These are phyloP conservation scores for Tolypocladium ophioglossoides DNA, from an alignment of 2,329 filamentous ascomycete species.

Conservation along the genomic window DNA sequence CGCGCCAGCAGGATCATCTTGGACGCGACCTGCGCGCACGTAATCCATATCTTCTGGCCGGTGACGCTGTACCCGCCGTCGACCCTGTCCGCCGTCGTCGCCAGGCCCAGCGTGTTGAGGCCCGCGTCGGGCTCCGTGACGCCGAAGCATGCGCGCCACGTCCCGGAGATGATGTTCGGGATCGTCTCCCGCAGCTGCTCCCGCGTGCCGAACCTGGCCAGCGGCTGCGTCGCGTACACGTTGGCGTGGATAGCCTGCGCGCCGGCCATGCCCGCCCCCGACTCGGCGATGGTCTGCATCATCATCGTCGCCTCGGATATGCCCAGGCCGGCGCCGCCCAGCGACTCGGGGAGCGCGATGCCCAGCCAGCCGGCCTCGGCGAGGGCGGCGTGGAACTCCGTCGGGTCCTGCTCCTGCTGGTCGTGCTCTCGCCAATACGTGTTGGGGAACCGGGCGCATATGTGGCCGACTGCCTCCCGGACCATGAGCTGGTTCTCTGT, in stretches of 20 bases:
- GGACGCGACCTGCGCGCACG: slow-evolving; percentile 68
- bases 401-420: slow-evolving; percentile 58
- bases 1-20: slow-evolving; percentile 78
- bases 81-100: slow-evolving; percentile 45
- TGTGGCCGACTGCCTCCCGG: slow-evolving; percentile 55
- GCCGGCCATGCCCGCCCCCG: slow-evolving; percentile 68
- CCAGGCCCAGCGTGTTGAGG: slow-evolving; percentile 63
- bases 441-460: slow-evolving; percentile 62
- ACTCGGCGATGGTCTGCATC: slow-evolving; percentile 73
- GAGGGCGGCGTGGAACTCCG: slow-evolving; percentile 64
- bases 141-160: slow-evolving; percentile 67
- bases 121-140: slow-evolving; percentile 79
- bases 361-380: slow-evolving; percentile 72
- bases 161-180: slow-evolving; percentile 60
- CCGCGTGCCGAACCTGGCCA: slow-evolving; percentile 60
- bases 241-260: slow-evolving; percentile 54
- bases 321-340: slow-evolving; percentile 65
- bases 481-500: slow-evolving; percentile 63
- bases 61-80: slow-evolving; percentile 56
- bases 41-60: slow-evolving; percentile 86
- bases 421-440: slow-evolving; percentile 70
- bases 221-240: slow-evolving; percentile 65
- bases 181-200: slow-evolving; percentile 55
- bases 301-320: slow-evolving; percentile 81
- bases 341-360: slow-evolving; percentile 63